A percentile compares a stretch with the other conserved stretches of the same genome.
Conservation (phyloP, 176 grass and related monocot species). For the Thinopyrum elongatum region DNA sequence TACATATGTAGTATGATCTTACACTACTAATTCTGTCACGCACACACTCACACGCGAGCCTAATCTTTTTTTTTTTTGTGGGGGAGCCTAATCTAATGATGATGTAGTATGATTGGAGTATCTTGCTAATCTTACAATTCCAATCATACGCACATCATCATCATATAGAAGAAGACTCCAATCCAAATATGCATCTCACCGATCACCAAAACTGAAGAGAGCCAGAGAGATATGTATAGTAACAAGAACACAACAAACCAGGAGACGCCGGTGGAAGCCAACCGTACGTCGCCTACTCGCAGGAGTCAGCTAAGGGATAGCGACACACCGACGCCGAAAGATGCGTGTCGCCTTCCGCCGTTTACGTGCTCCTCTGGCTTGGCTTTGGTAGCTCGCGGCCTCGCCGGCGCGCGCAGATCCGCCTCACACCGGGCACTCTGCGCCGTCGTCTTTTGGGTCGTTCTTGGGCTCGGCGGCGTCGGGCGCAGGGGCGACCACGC, state of each 20-base stretch:
- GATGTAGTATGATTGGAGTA: too few species aligned
- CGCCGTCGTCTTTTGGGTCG: conserved; percentile 4
- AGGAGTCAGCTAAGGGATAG: neutral
- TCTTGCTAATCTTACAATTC: neutral
- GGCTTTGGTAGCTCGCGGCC: neutral
- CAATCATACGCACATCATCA: neutral
- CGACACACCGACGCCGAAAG: neutral
- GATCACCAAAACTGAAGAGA: neutral
- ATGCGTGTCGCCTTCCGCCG: conserved; percentile 5
- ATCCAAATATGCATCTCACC: neutral
- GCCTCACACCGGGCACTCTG: conserved; percentile 31
- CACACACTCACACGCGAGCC: neutral
- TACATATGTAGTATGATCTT: neutral
- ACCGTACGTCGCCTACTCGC: neutral
- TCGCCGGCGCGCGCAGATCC: neutral
- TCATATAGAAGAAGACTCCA: neutral
- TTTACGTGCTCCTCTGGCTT: conserved; percentile 11
- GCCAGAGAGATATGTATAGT: too few species aligned
- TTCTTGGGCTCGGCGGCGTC: neutral
- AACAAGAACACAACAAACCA: neutral
- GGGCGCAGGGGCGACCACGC: conserved; percentile 1
- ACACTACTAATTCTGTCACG: neutral
- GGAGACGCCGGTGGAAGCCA: neutral
- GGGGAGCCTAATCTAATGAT: too few species aligned
- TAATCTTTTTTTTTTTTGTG: too few species aligned